Percentiles rank a stretch among this genome's conserved stretches.
Conservation (phyloP, 2,329 filamentous ascomycete species). For the Dendryphion nanum region DNA sequence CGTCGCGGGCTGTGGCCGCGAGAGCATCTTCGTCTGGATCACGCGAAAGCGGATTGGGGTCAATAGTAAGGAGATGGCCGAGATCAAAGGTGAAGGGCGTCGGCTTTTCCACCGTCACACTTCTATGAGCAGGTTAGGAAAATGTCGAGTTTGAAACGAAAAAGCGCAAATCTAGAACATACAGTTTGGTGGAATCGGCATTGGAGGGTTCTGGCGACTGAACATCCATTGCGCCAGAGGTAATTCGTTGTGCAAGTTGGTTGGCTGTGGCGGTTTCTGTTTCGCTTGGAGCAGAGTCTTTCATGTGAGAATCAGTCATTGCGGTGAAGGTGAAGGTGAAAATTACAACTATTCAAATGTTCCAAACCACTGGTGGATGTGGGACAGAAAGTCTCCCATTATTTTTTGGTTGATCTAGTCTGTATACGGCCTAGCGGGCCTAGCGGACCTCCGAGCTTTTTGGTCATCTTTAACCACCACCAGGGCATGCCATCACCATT, state of each 20-base stretch:
- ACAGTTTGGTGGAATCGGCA: conserved; percentile 37
- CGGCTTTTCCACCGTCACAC: conserved; percentile 58
- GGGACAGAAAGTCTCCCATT: no score
- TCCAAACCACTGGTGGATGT: no score
- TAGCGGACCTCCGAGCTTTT: conserved; percentile 25
- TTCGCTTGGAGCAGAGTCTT: conserved; percentile 22
- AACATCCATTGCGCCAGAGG: conserved; percentile 34
- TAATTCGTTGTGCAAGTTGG: conserved; percentile 28
- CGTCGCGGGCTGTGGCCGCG: conserved; percentile 75
- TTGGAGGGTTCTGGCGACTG: conserved; percentile 25
- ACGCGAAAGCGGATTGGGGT: conserved; percentile 76
- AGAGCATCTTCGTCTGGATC: conserved; percentile 65
- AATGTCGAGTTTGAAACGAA: background rate
- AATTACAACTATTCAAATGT: no score
- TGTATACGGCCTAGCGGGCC: conserved; percentile 9
- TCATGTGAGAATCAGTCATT: conserved; percentile 33
- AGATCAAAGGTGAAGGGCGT: conserved; percentile 93
- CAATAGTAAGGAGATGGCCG: conserved; percentile 78
- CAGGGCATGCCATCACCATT: no score
- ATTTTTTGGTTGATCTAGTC: no score
- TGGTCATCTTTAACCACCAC: background rate
- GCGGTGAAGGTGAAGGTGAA: background rate
- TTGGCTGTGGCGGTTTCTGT: conserved; percentile 20
- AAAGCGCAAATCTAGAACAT: conserved; percentile 6
- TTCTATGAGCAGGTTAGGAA: background rate